Base-by-base conservation (phyloP, 345 rosid species). In the Euphorbia tirucalli region DNA sequence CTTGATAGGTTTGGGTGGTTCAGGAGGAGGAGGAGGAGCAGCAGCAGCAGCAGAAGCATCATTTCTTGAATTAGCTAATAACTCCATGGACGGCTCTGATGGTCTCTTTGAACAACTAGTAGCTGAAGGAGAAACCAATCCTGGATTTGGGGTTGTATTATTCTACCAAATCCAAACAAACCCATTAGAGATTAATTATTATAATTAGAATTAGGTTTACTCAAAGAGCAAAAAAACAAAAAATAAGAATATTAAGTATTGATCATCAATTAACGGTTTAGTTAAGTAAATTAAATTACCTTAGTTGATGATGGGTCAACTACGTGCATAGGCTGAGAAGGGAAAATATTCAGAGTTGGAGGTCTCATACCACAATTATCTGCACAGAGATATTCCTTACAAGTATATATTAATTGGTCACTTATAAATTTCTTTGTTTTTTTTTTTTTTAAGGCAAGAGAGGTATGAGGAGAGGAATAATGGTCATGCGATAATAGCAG, bases 281-380 rank as follows among this genome's bases (percentile, higher is more conserved):
- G 44, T 31, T 56, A 32, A 31, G 3, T 77, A 21, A 5, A n/a
- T n/a, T n/a, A n/a, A n/a, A n/a, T n/a, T n/a, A 81, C 85, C 85
- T 80, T 81, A 32, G 82, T 57, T 37, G 90, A 80, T 70, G 80
- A 68, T 37, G 91, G 93, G 55, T 86, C 93, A 64, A 82, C 92
- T 63, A 77, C 87, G 75, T 91, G 97, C 98, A 93, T 93, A 60
- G 99, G 99, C 69, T 89, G 96, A 57, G 99, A 93, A 35, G 99
- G 99, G 79, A 96, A 96, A 75, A 96, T 96, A 86, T 91, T 93
- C 56, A 93, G 85, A 74, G 96, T 96, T 70, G 98, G 96, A 77
- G 99, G 99, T 73, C 93, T 88, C 94, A 91, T 91, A 50, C 72
- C 75, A 8, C 46, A 21, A 71, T 76, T 83, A 71, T 88, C 93